Evolutionary conservation across 257 asterid species (phyloP).

Genomic region (Solanum bulbocastanum): DNA sequence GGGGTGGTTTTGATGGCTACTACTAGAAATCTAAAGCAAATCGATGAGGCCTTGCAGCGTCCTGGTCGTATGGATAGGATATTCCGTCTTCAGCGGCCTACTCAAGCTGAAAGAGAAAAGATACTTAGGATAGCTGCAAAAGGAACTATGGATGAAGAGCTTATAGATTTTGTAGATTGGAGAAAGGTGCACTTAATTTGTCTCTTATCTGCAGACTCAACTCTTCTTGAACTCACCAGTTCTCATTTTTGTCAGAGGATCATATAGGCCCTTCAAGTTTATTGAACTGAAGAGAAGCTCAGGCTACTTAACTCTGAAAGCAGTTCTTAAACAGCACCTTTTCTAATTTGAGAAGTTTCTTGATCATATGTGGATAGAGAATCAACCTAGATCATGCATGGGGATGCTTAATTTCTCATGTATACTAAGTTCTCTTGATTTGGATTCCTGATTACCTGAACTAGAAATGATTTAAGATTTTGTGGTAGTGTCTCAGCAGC

Average conservation of each 20-base stretch:
- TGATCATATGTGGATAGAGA: background rate
- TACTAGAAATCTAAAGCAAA: conserved; percentile 73
- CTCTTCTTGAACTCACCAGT: background rate
- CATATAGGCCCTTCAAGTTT: background rate
- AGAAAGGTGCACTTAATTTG: conserved; percentile 43
- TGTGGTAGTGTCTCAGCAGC: background rate
- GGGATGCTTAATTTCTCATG: background rate
- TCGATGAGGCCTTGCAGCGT: conserved; percentile 89
- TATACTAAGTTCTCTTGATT: background rate
- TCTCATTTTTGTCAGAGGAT: background rate
- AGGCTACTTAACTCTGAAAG: background rate
- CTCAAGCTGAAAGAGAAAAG: conserved; percentile 78
- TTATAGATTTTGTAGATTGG: conserved; percentile 83
- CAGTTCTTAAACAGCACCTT: background rate
- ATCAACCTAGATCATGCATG: background rate
- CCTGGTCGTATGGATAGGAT: conserved; percentile 99
- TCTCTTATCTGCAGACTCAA: background rate
- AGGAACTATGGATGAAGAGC: conserved; percentile 87
- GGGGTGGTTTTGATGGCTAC: conserved; percentile 99
- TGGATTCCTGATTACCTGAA: background rate
- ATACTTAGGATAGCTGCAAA: conserved; percentile 64
- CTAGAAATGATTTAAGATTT: background rate
- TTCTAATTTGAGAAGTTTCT: background rate
- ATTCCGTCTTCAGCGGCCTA: conserved; percentile 89
- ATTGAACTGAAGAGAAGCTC: background rate